Evolutionary conservation across 169 alveolate species (phyloP).

Genomic region (Toxoplasma gondii): DNA sequence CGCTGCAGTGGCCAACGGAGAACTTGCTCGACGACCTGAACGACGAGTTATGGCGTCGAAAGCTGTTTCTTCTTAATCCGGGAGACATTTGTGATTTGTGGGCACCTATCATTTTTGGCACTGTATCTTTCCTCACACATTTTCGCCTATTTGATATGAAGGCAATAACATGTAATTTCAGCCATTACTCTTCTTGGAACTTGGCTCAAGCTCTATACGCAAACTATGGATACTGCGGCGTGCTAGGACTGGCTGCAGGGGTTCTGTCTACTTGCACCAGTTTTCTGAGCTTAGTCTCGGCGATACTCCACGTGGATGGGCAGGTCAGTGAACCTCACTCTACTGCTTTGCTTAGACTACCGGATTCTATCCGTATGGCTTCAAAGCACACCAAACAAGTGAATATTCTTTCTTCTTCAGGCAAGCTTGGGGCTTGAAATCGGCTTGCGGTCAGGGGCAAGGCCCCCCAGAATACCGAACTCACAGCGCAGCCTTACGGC

Average conservation of each 20-base stretch:
- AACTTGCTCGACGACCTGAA: background rate
- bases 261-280: background rate
- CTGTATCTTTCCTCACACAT: background rate
- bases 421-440: background rate
- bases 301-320: background rate
- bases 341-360: background rate
- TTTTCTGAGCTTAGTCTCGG: background rate
- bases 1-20: constrained; percentile 1
- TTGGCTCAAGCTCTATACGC: constrained; percentile 9
- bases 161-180: background rate
- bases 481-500: too few species aligned
- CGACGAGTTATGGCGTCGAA: background rate
- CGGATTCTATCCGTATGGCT: background rate
- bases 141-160: background rate
- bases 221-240: constrained; percentile 21
- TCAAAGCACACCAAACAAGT: background rate
- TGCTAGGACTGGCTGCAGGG: constrained; percentile 7
- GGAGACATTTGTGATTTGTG: background rate
- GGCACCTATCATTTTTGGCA: constrained; percentile 14
- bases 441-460: background rate
- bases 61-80: constrained; percentile 2
- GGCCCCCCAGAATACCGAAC: background rate
- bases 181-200: background rate
- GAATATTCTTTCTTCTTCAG: background rate
- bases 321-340: background rate